phyloP scores from a whole-genome alignment of 306 rosid species.

The Sesbania bispinosa region DNA sequence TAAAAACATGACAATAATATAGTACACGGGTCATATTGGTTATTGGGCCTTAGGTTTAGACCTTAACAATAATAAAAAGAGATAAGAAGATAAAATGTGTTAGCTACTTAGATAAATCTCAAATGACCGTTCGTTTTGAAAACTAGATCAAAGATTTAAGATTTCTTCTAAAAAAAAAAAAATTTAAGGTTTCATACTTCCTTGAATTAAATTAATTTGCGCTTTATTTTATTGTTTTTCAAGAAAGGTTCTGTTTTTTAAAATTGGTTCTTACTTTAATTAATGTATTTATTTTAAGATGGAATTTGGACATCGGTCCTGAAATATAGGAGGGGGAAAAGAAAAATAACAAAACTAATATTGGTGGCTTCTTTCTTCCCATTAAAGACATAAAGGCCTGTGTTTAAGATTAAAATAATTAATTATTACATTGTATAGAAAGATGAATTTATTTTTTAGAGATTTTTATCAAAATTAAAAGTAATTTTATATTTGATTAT shows the following conservation, averaged over 20 bases:
- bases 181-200: background rate
- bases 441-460: too few relatives aligned
- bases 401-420: too few relatives aligned
- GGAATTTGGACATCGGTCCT: background rate
- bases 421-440: too few relatives aligned
- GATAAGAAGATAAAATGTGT: too few relatives aligned
- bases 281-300: background rate
- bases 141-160: background rate
- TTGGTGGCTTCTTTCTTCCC: background rate
- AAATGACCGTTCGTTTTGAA: conserved; percentile 31
- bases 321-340: background rate
- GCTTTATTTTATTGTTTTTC: background rate
- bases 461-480: too few relatives aligned
- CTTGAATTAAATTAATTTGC: background rate
- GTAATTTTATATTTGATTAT: too few relatives aligned
- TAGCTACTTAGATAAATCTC: too few relatives aligned
- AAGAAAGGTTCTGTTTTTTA: background rate
- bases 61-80: too few relatives aligned
- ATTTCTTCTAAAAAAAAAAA: background rate
- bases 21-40: too few relatives aligned
- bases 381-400: background rate
- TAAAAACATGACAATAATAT: too few relatives aligned
- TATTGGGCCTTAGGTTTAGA: too few relatives aligned
- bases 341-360: background rate
- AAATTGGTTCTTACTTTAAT: background rate